Percentiles rank a stretch among this genome's conserved stretches.
Evolutionary conservation across 139 green algal genomes (phyloP).

Genomic region (Parachlorella kessleri): DNA sequence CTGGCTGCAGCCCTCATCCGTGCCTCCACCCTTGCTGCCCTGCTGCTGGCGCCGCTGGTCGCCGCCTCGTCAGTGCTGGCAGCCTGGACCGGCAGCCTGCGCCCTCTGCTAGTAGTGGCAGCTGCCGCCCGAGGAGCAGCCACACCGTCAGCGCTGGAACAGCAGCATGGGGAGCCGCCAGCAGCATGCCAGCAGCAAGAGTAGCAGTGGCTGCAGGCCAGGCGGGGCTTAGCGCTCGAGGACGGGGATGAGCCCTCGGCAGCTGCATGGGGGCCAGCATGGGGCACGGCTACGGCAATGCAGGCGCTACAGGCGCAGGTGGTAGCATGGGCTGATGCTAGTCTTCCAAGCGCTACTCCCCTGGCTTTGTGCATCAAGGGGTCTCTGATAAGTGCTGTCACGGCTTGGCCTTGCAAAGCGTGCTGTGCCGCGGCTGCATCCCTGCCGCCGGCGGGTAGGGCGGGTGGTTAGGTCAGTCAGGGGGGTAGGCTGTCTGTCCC

Average conservation of each 20-base stretch:
- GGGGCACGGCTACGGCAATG: no score
- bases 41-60: constrained; percentile 10
- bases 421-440: no score
- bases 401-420: no score
- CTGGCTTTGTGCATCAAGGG: no score
- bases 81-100: constrained; percentile 1
- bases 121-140: not conserved
- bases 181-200: not conserved
- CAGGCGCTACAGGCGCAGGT: no score
- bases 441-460: no score
- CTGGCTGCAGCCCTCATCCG: constrained; percentile 18
- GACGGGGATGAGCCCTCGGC: not conserved
- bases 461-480: no score
- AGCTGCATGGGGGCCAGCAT: not conserved
- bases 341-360: no score
- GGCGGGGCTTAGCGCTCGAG: not conserved
- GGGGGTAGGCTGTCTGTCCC: no score
- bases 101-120: constrained; percentile 10
- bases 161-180: not conserved
- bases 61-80: not conserved
- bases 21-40: not conserved
- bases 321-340: no score
- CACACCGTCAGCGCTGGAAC: not conserved
- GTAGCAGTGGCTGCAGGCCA: not conserved
- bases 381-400: no score